A percentile compares a stretch with the other conserved stretches of the same genome.
Evolutionary conservation across 2,329 filamentous ascomycete genomes (phyloP).

Genomic region (Colletotrichum lini): DNA sequence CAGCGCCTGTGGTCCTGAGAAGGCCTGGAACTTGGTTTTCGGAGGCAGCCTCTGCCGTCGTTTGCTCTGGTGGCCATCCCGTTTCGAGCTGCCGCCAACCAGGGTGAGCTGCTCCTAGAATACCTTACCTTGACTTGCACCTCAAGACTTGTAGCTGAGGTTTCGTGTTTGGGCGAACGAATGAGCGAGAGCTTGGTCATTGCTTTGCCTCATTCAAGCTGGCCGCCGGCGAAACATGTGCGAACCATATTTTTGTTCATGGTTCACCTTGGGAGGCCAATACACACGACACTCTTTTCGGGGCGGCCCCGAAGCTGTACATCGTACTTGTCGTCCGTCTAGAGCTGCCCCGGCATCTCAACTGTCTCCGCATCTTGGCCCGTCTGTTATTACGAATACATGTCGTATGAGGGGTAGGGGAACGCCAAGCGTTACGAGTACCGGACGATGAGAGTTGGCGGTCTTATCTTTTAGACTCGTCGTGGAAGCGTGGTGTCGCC

Average conservation of each 20-base stretch:
- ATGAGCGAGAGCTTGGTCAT: constrained; percentile 8
- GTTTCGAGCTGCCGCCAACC: constrained; percentile 8
- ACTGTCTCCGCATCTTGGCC: constrained; percentile 18
- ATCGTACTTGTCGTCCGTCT: constrained; percentile 5
- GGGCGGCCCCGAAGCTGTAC: neutral
- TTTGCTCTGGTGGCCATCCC: neutral
- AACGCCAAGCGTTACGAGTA: constrained; percentile 27
- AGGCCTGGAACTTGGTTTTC: neutral
- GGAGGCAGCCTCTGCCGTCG: neutral
- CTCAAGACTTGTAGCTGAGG: constrained; percentile 1
- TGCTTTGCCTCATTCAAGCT: neutral
- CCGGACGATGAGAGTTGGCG: constrained; percentile 14
- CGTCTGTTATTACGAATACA: neutral
- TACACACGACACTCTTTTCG: neutral
- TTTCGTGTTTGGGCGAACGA: constrained; percentile 28
- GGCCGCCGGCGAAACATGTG: too few relatives aligned
- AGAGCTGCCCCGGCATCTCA: constrained; percentile 14
- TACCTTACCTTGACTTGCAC: constrained; percentile 5
- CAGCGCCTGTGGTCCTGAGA: neutral
- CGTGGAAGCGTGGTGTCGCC: constrained; percentile 20
- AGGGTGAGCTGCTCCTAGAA: neutral
- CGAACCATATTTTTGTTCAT: too few relatives aligned
- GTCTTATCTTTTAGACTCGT: constrained; percentile 16
- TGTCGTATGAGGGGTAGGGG: neutral
- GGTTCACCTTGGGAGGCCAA: neutral